Percentiles rank a stretch among this genome's conserved stretches.
These are phyloP conservation scores for Novymonas esmeraldas DNA, from an alignment of 208 protist species.

Conservation along the genomic window DNA sequence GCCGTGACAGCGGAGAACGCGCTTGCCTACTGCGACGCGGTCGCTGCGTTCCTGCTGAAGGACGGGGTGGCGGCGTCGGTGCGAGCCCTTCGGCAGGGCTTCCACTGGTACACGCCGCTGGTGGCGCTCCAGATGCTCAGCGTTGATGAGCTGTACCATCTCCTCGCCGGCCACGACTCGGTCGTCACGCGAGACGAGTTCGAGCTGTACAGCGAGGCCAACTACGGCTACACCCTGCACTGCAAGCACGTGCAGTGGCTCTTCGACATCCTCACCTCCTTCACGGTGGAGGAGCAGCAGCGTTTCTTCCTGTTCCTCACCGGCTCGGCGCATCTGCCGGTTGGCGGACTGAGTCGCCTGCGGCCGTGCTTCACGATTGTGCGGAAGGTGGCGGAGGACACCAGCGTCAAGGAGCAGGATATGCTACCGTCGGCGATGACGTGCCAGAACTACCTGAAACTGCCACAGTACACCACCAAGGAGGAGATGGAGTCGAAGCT, in stretches of 20 bases:
- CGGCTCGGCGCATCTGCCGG: conserved; percentile 79
- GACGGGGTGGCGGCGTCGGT: conserved; percentile 62
- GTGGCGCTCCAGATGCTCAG: conserved; percentile 63
- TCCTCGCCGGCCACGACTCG: conserved; percentile 51
- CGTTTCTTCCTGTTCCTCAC: conserved; percentile 92
- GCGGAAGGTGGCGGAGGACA: conserved; percentile 76
- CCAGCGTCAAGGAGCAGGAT: conserved; percentile 58
- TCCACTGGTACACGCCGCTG: conserved; percentile 80
- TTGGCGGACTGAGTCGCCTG: conserved; percentile 76
- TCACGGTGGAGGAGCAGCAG: conserved; percentile 74
- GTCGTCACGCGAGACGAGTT: conserved; percentile 75
- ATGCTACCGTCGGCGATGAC: conserved; percentile 93
- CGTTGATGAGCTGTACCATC: conserved; percentile 68
- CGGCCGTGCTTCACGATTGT: conserved; percentile 91
- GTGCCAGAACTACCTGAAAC: conserved; percentile 94
- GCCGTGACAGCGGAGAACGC: conserved; percentile 63
- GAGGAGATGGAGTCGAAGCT: conserved; percentile 88
- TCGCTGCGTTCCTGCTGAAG: conserved; percentile 59
- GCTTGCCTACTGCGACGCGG: conserved; percentile 74
- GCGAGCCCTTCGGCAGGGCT: conserved; percentile 59
- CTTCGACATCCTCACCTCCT: conserved; percentile 83
- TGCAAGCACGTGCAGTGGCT: conserved; percentile 83
- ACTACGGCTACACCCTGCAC: conserved; percentile 86
- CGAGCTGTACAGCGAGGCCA: conserved; percentile 69
- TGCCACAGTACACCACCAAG: conserved; percentile 86